These are phyloP conservation scores for Echinochloa phyllopogon DNA, from an alignment of 176 grass and related monocot species.

Conservation along the genomic window DNA sequence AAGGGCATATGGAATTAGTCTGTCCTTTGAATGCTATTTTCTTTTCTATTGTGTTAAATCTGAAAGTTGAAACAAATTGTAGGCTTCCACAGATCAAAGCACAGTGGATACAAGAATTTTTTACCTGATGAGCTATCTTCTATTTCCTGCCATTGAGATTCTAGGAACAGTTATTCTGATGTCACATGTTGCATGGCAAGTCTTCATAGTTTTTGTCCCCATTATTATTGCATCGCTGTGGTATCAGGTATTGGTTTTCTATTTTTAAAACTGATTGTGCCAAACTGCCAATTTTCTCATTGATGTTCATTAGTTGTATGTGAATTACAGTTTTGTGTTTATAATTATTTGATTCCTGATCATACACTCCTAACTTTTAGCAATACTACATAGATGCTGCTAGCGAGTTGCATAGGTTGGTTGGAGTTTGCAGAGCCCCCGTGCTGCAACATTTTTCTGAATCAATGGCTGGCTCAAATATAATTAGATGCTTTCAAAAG, in stretches of 20 bases:
- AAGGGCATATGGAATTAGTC: background rate
- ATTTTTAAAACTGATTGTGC: too few relatives aligned
- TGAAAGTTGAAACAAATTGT: background rate
- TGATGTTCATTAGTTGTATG: background rate
- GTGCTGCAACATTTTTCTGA: slow-evolving; percentile 65
- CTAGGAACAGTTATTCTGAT: slow-evolving; percentile 54
- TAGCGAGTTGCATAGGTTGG: slow-evolving; percentile 50
- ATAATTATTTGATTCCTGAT: background rate
- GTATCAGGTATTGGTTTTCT: too few relatives aligned
- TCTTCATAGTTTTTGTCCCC: slow-evolving; percentile 58
- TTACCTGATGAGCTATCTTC: slow-evolving; percentile 5
- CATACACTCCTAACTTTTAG: slow-evolving; percentile 14
- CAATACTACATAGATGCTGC: slow-evolving; percentile 52
- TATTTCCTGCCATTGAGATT: slow-evolving; percentile 48
- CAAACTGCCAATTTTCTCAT: background rate
- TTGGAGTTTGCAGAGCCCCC: slow-evolving; percentile 40
- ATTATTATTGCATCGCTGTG: slow-evolving; percentile 38
- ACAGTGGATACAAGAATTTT: slow-evolving; percentile 37
- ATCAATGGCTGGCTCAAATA: slow-evolving; percentile 62
- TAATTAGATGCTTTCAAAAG: slow-evolving; percentile 72
- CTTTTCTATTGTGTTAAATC: background rate
- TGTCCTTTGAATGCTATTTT: background rate
- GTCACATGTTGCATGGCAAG: slow-evolving; percentile 62
- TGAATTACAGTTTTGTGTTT: background rate
- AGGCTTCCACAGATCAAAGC: slow-evolving; percentile 58